Base-by-base conservation (phyloP, 768 basidiomycete genomes). In the Tephrocybe sp. region DNA sequence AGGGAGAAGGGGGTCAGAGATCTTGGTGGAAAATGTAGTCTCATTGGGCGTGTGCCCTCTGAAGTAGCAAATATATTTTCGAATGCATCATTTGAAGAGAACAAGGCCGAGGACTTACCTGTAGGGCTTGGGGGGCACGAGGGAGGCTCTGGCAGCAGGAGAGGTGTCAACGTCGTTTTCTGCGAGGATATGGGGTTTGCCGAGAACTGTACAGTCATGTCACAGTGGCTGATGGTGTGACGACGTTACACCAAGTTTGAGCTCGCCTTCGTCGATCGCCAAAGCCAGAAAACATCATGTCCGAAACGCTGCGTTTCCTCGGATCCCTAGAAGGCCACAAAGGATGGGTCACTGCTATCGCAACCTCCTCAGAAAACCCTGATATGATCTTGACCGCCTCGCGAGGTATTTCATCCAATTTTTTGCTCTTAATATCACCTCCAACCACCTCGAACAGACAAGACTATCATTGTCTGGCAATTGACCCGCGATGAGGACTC, bases 401-500 rank as follows among this genome's bases (percentile, higher is more conserved):
- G 56, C 84, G 97, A 76, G 94, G 94, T 97, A 79, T 61, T 62
- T 72, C 33, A 41, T 49, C 45, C 49, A 54, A 21, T 4, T 19
- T 18, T 38, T 27, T 22, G 46, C 24, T 30, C 6, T 33, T 45
- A 24, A 30, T 25, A 40, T 47, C 30, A 24, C 34, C 47, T 52
- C 59, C 58, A 51, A 58, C 61, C 58, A 46, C 51, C 37, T 57
- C 58, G 27, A 60, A 55, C 69, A 95, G 97, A 99, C 88, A 98
- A 97, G 84, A 97, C 93, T 48, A 91, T 97, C 78, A 97, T 99
- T 68, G 94, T 97, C 67, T 99, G 97, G 97, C 89, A 93, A 69
- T 78, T 99, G 67, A 97, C 95, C 61, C 91, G 97, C 57, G 88
- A 90, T 53, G 88, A 94, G 57, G 84, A 88, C 57, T 73, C 83